Evolutionary conservation across 345 rosid genomes (phyloP), one percentile per base, ranked within the genome.

Genomic region (Psidium guajava): DNA sequence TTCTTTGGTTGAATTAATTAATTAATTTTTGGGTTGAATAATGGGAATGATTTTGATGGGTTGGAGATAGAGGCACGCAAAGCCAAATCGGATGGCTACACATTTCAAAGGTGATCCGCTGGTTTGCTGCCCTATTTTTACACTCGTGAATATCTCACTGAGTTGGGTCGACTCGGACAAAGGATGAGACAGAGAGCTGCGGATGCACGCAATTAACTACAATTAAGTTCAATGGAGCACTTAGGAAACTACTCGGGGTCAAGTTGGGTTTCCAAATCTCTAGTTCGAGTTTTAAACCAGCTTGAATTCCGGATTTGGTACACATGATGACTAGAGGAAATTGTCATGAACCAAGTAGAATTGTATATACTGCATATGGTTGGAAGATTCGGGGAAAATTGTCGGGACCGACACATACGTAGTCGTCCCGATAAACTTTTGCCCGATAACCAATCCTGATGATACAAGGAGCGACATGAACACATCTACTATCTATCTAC

Each of bases 381-480:
- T 40, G 22, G 0, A 7, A 3, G 74, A 61, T 59, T 59, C 51
- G n/a, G 3, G 16, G 6, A 27, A 0, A 5, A 11, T n/a, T 13
- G 69, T n/a, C 25, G 28, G 69, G 0, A 58, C 36, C 2, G 36
- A n/a, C 6, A 61, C 10, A 3, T 13, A 28, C 10, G 50, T 10
- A 6, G 12, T 49, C 13, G 51, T 49, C 51, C 13, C 51, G 51
- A 61, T 15, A 22, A 61, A 61, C 22, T 61, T 61, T 61, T 4
- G 74, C 18, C 0, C 0, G 11, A 61, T 28, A 28, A 28, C 32
- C 22, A 7, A 61, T 61, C 14, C 1, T 28, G 11, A 0, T 61
- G 28, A n/a, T n/a, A n/a, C n/a, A n/a, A n/a, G n/a, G n/a, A n/a
- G n/a, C n/a, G n/a, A n/a, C n/a, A n/a, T n/a, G n/a, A n/a, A 16